Conservation (phyloP, 148 eudicot species). For the Arctostaphylos glauca region DNA sequence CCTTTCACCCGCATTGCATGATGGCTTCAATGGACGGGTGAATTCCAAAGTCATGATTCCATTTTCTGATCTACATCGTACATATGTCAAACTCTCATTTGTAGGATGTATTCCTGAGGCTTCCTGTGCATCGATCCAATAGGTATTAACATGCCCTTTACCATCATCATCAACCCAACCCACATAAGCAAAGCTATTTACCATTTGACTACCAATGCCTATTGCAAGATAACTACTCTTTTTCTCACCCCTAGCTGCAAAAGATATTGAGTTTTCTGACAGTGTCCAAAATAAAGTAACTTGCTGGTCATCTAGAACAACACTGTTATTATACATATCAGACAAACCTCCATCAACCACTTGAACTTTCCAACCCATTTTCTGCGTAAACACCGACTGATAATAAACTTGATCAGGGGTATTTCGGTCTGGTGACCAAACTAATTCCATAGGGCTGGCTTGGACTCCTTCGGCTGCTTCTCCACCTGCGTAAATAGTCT, state of each 20-base stretch:
- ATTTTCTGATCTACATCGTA: constrained; percentile 88
- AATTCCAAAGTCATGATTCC: constrained; percentile 93
- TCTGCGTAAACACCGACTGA: constrained; percentile 68
- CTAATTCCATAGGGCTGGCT: constrained; percentile 73
- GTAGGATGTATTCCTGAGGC: constrained; percentile 71
- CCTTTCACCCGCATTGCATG: constrained; percentile 49
- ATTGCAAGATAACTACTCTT: constrained; percentile 92
- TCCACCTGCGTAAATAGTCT: constrained; percentile 83
- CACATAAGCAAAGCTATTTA: constrained; percentile 83
- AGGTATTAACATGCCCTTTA: constrained; percentile 65
- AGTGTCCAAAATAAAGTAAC: constrained; percentile 85
- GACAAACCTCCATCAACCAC: constrained; percentile 94
- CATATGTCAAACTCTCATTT: constrained; percentile 75
- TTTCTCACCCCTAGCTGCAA: constrained; percentile 88
- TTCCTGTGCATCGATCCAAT: constrained; percentile 77
- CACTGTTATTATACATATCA: constrained; percentile 93
- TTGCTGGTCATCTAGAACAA: constrained; percentile 86
- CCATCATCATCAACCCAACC: constrained; percentile 87
- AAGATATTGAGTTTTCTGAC: constrained; percentile 64
- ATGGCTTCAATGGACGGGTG: constrained; percentile 82
- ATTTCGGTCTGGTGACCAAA: constrained; percentile 86
- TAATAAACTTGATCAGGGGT: constrained; percentile 84
- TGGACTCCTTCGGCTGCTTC: constrained; percentile 78
- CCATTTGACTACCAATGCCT: constrained; percentile 84
- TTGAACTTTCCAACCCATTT: constrained; percentile 98